Evolutionary conservation across 345 rosid species (phyloP).

Genomic region (Stellera chamaejasme): DNA sequence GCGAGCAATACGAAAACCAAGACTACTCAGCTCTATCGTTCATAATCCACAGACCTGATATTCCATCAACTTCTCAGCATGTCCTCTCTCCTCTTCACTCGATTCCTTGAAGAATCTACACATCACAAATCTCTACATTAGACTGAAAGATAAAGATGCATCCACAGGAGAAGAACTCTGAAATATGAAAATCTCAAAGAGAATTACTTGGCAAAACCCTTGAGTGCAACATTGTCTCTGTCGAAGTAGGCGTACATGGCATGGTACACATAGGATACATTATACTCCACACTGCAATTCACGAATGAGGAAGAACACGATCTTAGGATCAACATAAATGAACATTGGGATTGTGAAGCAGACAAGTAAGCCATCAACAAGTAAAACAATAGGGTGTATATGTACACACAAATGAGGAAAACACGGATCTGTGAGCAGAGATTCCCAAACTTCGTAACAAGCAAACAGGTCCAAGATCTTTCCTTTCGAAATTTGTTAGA

Average conservation of each 20-base stretch:
- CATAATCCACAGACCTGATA: conserved; percentile 51
- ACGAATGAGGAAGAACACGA: conserved; percentile 1
- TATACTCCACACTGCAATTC: conserved; percentile 76
- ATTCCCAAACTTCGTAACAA: not conserved
- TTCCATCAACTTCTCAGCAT: conserved; percentile 90
- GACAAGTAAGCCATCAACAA: too few relatives aligned
- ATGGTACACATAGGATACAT: conserved; percentile 83
- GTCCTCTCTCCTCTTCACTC: conserved; percentile 85
- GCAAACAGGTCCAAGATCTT: too few relatives aligned
- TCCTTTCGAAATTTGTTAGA: not conserved
- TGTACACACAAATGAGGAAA: not conserved
- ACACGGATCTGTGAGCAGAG: not conserved
- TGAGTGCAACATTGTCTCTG: conserved; percentile 82
- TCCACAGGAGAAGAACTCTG: not conserved
- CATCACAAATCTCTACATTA: conserved; percentile 3
- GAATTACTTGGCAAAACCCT: conserved; percentile 85
- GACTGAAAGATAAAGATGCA: not conserved
- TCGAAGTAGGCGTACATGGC: conserved; percentile 90
- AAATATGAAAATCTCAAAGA: not conserved
- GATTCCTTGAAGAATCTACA: conserved; percentile 88
- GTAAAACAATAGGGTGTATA: not conserved
- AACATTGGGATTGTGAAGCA: not conserved
- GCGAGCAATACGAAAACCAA: not conserved
- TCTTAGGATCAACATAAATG: not conserved
- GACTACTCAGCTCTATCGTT: not conserved